Conservation (phyloP, 441 rosid genomes). For the Manihot esculenta region DNA sequence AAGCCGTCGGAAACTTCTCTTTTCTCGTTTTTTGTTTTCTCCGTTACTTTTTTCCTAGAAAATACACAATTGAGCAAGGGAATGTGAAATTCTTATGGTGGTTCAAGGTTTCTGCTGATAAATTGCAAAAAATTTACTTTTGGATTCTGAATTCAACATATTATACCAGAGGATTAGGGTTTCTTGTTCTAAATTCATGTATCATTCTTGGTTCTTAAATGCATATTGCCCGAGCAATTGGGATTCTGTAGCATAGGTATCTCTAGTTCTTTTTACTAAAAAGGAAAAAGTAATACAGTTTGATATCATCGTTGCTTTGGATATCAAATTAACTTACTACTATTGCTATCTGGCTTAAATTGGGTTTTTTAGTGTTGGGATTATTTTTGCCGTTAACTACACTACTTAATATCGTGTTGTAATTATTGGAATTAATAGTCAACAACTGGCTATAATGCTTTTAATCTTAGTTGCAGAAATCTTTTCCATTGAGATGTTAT, state of each 20-base stretch:
- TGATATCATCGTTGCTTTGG: background rate
- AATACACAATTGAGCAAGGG: background rate
- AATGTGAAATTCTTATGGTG: background rate
- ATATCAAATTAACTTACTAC: background rate
- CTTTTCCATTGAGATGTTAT: background rate
- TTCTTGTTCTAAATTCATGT: background rate
- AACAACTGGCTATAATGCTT: background rate
- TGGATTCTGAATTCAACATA: background rate
- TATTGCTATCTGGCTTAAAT: background rate
- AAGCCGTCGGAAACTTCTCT: conserved; percentile 21
- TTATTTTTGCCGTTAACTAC: background rate
- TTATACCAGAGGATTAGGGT: background rate
- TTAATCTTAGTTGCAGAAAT: background rate
- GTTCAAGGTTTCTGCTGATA: background rate
- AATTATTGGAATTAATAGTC: background rate
- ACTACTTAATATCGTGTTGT: background rate
- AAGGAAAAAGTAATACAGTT: background rate
- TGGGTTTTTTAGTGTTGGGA: background rate
- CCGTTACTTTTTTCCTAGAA: background rate
- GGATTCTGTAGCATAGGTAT: background rate
- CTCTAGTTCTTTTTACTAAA: background rate
- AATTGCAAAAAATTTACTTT: background rate
- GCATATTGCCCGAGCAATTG: background rate
- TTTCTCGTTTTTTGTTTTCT: background rate
- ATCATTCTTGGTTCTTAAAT: background rate